Conservation (phyloP, 2,329 filamentous ascomycete species). For the Dactylellina parvicollis region DNA sequence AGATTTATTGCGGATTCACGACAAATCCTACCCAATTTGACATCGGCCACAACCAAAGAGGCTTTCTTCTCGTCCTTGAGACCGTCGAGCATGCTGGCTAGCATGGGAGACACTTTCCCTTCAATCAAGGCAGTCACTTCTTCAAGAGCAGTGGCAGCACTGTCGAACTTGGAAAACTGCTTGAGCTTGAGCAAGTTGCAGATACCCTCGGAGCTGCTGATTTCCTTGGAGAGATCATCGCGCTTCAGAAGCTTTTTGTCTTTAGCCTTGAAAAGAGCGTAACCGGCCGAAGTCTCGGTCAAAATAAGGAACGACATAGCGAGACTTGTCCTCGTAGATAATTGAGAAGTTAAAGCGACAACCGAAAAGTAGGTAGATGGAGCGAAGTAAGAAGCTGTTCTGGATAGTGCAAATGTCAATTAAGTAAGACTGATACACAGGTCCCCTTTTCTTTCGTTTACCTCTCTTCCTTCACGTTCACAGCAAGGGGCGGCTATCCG, state of each 20-base stretch:
- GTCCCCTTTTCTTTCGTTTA: background rate
- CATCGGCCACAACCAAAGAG: slow-evolving; percentile 90
- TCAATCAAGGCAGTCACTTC: slow-evolving; percentile 89
- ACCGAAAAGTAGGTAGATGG: too few relatives aligned
- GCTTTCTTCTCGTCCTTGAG: slow-evolving; percentile 98
- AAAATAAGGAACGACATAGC: slow-evolving; percentile 89
- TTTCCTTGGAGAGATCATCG: slow-evolving; percentile 78
- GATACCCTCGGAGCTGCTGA: slow-evolving; percentile 82
- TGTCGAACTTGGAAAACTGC: slow-evolving; percentile 97
- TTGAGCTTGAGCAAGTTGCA: slow-evolving; percentile 92
- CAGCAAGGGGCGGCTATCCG: background rate
- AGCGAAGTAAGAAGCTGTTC: too few relatives aligned
- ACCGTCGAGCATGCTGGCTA: slow-evolving; percentile 81
- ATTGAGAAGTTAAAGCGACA: background rate
- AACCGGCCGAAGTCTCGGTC: slow-evolving; percentile 93
- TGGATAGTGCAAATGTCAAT: background rate
- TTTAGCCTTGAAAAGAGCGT: slow-evolving; percentile 96
- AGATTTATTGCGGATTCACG: background rate
- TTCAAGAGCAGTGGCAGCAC: slow-evolving; percentile 85
- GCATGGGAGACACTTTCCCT: slow-evolving; percentile 90
- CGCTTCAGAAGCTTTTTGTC: slow-evolving; percentile 98
- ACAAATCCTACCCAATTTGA: slow-evolving; percentile 74
- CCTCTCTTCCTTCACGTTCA: background rate
- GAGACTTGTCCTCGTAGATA: background rate
- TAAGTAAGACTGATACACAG: background rate